Evolutionary conservation across 2,329 filamentous ascomycete genomes (phyloP).

Genomic region (Orbilia javanica): DNA sequence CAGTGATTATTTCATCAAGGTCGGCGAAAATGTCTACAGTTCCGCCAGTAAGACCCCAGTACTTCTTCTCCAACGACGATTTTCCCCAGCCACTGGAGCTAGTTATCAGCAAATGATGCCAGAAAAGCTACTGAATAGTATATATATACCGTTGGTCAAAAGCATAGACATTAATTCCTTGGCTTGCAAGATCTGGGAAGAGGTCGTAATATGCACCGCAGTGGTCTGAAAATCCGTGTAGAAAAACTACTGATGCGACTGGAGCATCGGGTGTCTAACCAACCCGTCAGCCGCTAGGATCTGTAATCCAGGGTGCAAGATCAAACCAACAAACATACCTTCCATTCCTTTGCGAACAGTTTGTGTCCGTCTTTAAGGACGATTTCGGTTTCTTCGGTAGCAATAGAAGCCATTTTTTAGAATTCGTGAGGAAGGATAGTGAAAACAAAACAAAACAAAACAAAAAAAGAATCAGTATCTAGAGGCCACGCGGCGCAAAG

Average conservation of each 20-base stretch:
- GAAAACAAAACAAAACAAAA: not conserved
- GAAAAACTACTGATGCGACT: constrained; percentile 80
- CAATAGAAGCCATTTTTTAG: constrained; percentile 62
- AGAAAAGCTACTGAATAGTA: not conserved
- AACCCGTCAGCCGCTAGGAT: constrained; percentile 37
- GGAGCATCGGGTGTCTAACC: constrained; percentile 70
- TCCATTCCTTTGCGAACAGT: constrained; percentile 75
- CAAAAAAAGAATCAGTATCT: not conserved
- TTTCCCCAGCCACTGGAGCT: constrained; percentile 79
- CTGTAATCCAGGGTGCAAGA: constrained; percentile 31
- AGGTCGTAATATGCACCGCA: constrained; percentile 79
- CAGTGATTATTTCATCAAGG: constrained; percentile 79
- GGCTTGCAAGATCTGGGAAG: constrained; percentile 76
- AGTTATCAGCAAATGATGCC: constrained; percentile 7
- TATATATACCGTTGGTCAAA: constrained; percentile 77
- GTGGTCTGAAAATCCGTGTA: constrained; percentile 93
- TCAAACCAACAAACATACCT: constrained; percentile 65
- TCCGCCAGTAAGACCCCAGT: constrained; percentile 77
- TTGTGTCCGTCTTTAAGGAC: constrained; percentile 69
- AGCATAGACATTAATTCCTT: constrained; percentile 79
- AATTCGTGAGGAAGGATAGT: not conserved
- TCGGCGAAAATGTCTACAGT: constrained; percentile 81
- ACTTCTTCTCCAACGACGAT: constrained; percentile 71
- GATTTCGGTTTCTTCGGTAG: constrained; percentile 70
- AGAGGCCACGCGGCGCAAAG: constrained; percentile 2